Base-by-base conservation (phyloP, 2,329 filamentous ascomycete species). In the Leptographium radiaticola region DNA sequence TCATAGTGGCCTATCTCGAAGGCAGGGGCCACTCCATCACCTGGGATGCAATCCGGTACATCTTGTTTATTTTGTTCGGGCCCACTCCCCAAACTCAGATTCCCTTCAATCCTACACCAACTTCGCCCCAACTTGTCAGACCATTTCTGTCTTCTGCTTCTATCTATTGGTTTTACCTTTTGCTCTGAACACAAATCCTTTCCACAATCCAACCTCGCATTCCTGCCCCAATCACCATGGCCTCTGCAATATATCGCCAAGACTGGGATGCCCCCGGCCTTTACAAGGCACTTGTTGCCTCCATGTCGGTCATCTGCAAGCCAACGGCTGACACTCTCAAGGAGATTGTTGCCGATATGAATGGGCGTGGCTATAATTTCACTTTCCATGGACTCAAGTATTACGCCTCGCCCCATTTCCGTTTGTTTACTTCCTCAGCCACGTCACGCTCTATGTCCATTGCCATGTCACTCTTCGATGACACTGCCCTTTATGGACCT, bases 281-380 rank as follows among this genome's bases (percentile, higher is more conserved):
- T 18, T 72, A 76, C 47, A 63, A 71, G 55, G 71, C 72, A 43
- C 69, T 77, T 44, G 65, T 77, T 39, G 54, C 70, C 8, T 67
- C 67, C 33, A 55, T 76, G 30, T 61, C 71, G n/a, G 64, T 67
- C 31, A 62, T 67, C 8, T 58, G 70, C 53, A 67, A 64, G 40
- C 65, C 70, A 2, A 62, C 57, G 2, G 42, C 57, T 0, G 60
- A 60, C 1, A 64, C 70, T 12, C 69, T 66, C 51, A 56, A 57
- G 1, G 50, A 40, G 0, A 56, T 69, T 33, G 55, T 65, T 8
- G 54, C 54, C 7, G 53, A 56, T 1, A 58, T 69, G 46, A 58
- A 58, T 10, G 30, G 33, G 2, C 62, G 61, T 31, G 66, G 62
- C 16, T 62, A 66, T 55, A 52, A 56, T 1, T 67, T 59, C n/a